phyloP scores from a whole-genome alignment of 2,329 filamentous ascomycete species.

The Tolypocladium ophioglossoides region DNA sequence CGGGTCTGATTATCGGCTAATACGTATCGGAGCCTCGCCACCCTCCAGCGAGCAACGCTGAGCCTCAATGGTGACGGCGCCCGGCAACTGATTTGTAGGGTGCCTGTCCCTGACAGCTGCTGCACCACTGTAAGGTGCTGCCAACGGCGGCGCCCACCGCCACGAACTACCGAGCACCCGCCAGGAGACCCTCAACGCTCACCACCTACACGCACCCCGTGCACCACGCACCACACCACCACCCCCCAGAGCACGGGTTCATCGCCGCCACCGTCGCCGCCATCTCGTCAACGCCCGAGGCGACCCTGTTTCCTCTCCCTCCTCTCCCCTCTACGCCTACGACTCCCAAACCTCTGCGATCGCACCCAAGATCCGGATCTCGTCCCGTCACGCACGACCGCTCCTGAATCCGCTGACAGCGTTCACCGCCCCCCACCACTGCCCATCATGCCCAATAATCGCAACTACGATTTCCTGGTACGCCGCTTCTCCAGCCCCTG shows the following conservation, averaged over 20 bases:
- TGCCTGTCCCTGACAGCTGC: background rate
- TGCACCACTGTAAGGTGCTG: too few species aligned
- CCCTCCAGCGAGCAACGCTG: background rate
- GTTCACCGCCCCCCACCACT: constrained; percentile 1
- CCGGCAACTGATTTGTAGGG: background rate
- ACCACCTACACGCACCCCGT: background rate
- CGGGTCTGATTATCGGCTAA: background rate
- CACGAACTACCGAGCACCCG: background rate
- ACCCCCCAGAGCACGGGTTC: background rate
- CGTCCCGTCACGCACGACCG: background rate
- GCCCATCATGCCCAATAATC: constrained; percentile 78
- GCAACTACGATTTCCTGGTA: constrained; percentile 99
- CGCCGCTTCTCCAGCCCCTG: constrained; percentile 20
- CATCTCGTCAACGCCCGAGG: background rate
- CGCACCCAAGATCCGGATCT: background rate
- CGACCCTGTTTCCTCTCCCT: background rate
- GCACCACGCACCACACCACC: background rate
- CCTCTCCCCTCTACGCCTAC: background rate
- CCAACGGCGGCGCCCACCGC: background rate
- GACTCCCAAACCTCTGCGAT: background rate
- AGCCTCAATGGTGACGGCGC: background rate
- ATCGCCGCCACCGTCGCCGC: background rate
- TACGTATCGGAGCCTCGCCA: background rate
- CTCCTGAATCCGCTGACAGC: background rate
- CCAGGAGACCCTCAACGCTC: background rate